phyloP scores from a whole-genome alignment of 2,329 filamentous ascomycete genomes.

The Scedosporium aurantiacum region DNA sequence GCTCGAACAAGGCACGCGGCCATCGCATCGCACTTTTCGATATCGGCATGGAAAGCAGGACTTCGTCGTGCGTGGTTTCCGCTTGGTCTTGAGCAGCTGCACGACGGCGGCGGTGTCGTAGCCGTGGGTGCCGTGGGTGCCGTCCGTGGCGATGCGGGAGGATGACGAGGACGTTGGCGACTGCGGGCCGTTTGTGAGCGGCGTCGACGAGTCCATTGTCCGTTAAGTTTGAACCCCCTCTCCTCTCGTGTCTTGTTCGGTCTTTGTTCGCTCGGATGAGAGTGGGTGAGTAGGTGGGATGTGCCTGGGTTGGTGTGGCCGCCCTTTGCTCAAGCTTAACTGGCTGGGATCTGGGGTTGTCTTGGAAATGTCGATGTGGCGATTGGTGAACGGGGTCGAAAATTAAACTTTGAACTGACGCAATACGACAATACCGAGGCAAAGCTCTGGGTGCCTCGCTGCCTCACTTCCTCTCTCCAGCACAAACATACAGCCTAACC shows the following conservation, averaged over 20 bases:
- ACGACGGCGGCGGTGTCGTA: slow-evolving; percentile 3
- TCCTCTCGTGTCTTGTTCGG: background rate
- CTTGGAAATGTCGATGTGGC: too few species aligned
- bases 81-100: slow-evolving; percentile 3
- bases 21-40: slow-evolving; percentile 5
- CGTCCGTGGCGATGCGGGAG: background rate
- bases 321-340: too few species aligned
- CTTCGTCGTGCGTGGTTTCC: slow-evolving; percentile 1
- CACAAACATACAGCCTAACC: too few species aligned
- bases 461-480: too few species aligned
- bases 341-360: too few species aligned
- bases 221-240: too few species aligned
- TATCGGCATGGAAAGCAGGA: slow-evolving; percentile 4
- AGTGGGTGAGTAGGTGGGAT: too few species aligned
- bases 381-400: too few species aligned
- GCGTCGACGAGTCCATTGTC: background rate
- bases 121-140: background rate
- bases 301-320: too few species aligned
- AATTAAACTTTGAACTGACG: too few species aligned
- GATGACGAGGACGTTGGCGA: background rate
- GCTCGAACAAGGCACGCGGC: slow-evolving; percentile 1
- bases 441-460: too few species aligned
- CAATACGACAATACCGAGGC: too few species aligned
- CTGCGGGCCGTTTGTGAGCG: background rate
- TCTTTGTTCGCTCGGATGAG: background rate